Evolutionary conservation across 1,284 basidiomycete genomes (phyloP).

Genomic region (Ceratobasidium sp.): DNA sequence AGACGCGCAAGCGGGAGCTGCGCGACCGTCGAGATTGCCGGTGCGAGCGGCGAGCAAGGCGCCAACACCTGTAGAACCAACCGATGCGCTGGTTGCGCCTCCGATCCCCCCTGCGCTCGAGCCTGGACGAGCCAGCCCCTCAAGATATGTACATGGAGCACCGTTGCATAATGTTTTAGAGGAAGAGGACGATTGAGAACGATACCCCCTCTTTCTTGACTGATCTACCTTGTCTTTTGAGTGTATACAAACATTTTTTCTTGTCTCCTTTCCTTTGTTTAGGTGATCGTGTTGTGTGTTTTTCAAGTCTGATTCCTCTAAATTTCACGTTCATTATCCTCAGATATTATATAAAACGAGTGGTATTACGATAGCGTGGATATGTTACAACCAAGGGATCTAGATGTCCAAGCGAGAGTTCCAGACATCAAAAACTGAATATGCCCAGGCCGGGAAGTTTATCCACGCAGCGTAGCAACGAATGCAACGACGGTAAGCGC

Average conservation of each 20-base stretch:
- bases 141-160: constrained; percentile 84
- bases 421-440: background rate
- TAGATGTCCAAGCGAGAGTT: background rate
- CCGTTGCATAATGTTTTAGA: constrained; percentile 87
- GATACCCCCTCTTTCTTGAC: constrained; percentile 3
- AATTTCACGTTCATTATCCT: background rate
- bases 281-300: too few relatives aligned
- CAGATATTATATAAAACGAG: background rate
- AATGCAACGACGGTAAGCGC: background rate
- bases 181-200: constrained; percentile 73
- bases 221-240: background rate
- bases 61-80: background rate
- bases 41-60: constrained; percentile 45
- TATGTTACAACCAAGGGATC: constrained; percentile 7
- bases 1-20: constrained; percentile 59
- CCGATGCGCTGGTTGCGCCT: constrained; percentile 25
- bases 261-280: background rate
- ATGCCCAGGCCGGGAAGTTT: too few relatives aligned
- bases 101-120: constrained; percentile 31
- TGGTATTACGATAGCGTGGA: constrained; percentile 17
- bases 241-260: background rate
- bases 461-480: background rate
- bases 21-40: constrained; percentile 49
- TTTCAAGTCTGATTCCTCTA: too few relatives aligned
- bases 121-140: constrained; percentile 64